phyloP scores from a whole-genome alignment of 2,329 filamentous ascomycete genomes.

The Didymella sp. region DNA sequence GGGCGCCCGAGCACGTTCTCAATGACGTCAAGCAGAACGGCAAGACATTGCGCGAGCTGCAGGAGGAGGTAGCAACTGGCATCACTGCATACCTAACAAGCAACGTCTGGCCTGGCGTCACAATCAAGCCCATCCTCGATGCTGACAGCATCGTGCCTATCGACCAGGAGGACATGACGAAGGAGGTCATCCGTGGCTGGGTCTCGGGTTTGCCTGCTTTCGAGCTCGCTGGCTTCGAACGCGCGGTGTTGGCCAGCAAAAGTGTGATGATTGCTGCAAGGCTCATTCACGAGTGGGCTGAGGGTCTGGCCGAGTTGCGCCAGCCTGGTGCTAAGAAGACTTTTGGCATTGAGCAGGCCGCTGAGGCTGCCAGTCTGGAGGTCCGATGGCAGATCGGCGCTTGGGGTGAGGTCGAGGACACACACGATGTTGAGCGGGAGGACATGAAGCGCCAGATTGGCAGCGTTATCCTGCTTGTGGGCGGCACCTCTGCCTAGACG shows the following conservation, averaged over 20 bases:
- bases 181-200: constrained; percentile 80
- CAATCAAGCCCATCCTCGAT: constrained; percentile 82
- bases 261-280: constrained; percentile 79
- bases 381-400: constrained; percentile 86
- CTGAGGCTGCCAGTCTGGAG: constrained; percentile 78
- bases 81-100: constrained; percentile 75
- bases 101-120: constrained; percentile 82
- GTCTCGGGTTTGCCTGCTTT: constrained; percentile 73
- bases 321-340: constrained; percentile 47
- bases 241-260: constrained; percentile 84
- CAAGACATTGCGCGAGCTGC: constrained; percentile 71
- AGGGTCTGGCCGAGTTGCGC: constrained; percentile 66
- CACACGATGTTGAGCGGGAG: constrained; percentile 93
- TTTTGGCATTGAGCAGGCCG: constrained; percentile 86
- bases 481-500: constrained; percentile 34
- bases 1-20: constrained; percentile 68
- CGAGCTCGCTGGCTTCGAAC: constrained; percentile 86
- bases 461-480: constrained; percentile 82
- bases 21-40: constrained; percentile 55
- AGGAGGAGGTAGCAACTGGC: constrained; percentile 71
- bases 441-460: constrained; percentile 88
- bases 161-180: constrained; percentile 76
- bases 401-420: constrained; percentile 98
- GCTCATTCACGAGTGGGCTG: constrained; percentile 86
- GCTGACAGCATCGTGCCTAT: constrained; percentile 76